Evolutionary conservation across 805 yeast genomes (phyloP).

Genomic region (Hanseniaspora thailandica): DNA sequence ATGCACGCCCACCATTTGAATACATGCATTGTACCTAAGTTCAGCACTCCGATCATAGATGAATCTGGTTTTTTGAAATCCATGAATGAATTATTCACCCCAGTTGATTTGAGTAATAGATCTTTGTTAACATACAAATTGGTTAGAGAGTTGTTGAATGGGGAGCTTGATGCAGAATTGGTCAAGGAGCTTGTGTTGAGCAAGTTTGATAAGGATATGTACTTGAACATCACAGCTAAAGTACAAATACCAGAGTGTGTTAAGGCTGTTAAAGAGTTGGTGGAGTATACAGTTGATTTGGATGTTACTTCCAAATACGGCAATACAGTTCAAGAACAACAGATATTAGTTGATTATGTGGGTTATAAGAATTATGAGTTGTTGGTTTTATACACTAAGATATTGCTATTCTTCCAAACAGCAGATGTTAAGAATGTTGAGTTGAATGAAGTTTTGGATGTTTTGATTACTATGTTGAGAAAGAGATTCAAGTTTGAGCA

Average conservation of each 20-base stretch:
- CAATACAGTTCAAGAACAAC: neutral
- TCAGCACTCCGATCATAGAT: neutral
- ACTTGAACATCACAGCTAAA: neutral
- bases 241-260: neutral
- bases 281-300: neutral
- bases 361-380: constrained; percentile 7
- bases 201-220: neutral
- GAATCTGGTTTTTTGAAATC: neutral
- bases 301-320: neutral
- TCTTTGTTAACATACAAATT: neutral
- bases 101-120: neutral
- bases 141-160: constrained; percentile 1
- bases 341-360: constrained; percentile 7
- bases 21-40: neutral
- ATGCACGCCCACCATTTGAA: neutral
- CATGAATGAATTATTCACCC: neutral
- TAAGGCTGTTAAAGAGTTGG: neutral
- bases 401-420: constrained; percentile 3
- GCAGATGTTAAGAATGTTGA: neutral
- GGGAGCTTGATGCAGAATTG: neutral
- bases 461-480: neutral
- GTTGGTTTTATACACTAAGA: constrained; percentile 2
- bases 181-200: neutral
- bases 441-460: neutral
- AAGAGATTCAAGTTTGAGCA: constrained; percentile 14